These are phyloP conservation scores for Heteromeles arbutifolia DNA, from an alignment of 306 rosid genomes.

Conservation along the genomic window DNA sequence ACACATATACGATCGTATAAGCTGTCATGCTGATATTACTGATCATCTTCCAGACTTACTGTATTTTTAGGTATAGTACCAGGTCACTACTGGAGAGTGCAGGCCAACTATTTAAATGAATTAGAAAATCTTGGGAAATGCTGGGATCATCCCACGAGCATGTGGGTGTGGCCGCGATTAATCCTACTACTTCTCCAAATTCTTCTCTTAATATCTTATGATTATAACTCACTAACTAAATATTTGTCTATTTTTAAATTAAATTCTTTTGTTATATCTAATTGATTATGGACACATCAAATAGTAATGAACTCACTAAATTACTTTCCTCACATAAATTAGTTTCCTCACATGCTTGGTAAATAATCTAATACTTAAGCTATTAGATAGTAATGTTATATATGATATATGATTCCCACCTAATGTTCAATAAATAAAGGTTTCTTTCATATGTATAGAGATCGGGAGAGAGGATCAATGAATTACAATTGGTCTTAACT, in stretches of 20 bases:
- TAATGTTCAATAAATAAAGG: no score
- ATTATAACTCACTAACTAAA: no score
- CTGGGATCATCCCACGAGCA: background rate
- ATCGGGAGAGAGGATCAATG: background rate
- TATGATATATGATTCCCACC: no score
- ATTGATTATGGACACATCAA: background rate
- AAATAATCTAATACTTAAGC: background rate
- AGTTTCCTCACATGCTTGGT: background rate
- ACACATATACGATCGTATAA: background rate
- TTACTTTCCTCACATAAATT: background rate
- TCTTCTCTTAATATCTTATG: background rate
- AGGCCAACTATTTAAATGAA: background rate
- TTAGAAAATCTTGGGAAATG: background rate
- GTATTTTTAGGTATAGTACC: background rate
- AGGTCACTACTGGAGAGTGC: background rate
- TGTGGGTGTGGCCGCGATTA: background rate
- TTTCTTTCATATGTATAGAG: background rate
- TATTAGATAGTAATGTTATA: no score
- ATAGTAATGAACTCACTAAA: background rate
- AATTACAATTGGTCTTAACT: background rate
- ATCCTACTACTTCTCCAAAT: background rate
- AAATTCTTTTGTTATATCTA: no score
- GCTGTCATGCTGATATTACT: background rate
- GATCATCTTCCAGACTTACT: background rate
- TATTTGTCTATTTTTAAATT: background rate